Conservation (phyloP, 148 eudicot species). For the Fagopyrum esculentum region DNA sequence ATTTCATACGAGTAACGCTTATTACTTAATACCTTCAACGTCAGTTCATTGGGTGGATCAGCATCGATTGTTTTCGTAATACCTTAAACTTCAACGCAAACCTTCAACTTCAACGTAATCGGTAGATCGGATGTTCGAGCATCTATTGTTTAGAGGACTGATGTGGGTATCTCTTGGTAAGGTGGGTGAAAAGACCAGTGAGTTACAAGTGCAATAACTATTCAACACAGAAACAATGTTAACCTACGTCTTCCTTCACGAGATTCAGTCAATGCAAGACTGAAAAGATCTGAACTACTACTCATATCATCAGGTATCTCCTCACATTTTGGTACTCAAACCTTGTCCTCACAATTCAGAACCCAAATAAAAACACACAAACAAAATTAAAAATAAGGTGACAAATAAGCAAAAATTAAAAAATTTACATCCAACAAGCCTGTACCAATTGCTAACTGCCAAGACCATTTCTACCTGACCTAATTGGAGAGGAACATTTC, state of each 20-base stretch:
- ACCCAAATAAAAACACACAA: neutral
- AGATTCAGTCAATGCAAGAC: neutral
- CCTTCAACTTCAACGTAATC: no score
- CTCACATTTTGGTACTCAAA: neutral
- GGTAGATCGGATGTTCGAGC: no score
- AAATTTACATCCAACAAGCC: slow-evolving; percentile 4
- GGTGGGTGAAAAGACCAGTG: no score
- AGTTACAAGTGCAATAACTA: neutral
- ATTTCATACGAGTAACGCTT: no score
- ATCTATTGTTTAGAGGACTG: no score
- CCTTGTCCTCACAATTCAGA: neutral
- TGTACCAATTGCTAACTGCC: slow-evolving; percentile 5
- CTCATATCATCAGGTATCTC: neutral
- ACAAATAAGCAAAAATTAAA: neutral
- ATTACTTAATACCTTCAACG: no score
- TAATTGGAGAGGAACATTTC: neutral
- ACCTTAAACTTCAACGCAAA: no score
- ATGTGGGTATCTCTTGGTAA: no score
- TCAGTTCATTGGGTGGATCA: no score
- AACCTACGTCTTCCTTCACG: neutral
- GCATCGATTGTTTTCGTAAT: no score
- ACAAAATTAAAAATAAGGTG: no score
- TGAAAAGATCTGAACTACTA: neutral
- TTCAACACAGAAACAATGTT: neutral
- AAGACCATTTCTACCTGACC: neutral